Conservation (phyloP, 345 rosid genomes). For the Luvunga scandens region DNA sequence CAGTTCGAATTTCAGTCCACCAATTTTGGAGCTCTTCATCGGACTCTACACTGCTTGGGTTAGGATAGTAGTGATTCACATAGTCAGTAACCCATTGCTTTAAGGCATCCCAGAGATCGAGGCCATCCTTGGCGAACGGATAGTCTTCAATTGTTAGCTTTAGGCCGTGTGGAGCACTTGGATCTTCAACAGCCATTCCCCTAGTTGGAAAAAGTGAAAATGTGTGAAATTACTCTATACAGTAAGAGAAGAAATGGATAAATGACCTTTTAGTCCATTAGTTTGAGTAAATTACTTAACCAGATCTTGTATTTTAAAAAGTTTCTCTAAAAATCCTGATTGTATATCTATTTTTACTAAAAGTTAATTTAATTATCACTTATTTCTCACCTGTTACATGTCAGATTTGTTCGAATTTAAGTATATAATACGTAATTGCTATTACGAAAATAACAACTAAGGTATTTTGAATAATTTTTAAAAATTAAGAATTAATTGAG, state of each 20-base stretch:
- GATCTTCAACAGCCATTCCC: conserved; percentile 58
- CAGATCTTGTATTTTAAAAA: no score
- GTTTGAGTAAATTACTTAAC: no score
- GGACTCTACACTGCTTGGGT: not conserved
- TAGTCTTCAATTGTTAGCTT: conserved; percentile 53
- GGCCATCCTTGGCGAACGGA: conserved; percentile 64
- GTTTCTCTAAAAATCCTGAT: no score
- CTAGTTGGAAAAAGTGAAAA: conserved; percentile 12
- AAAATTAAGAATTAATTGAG: not conserved
- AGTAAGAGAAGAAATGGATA: not conserved
- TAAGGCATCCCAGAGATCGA: conserved; percentile 45
- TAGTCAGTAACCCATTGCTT: conserved; percentile 40
- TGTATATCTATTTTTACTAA: no score
- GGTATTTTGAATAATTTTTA: no score
- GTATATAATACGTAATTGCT: no score
- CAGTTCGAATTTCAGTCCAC: conserved; percentile 27
- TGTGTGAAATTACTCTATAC: no score
- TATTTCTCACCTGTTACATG: no score
- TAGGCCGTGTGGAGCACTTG: conserved; percentile 43
- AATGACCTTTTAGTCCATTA: no score
- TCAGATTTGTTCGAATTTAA: not conserved
- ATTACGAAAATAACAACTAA: no score
- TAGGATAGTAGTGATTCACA: conserved; percentile 17
- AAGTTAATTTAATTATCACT: no score
- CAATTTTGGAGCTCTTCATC: conserved; percentile 40